Evolutionary conservation across 495 filamentous ascomycete species (phyloP).

Genomic region (Daldinia vernicosa): DNA sequence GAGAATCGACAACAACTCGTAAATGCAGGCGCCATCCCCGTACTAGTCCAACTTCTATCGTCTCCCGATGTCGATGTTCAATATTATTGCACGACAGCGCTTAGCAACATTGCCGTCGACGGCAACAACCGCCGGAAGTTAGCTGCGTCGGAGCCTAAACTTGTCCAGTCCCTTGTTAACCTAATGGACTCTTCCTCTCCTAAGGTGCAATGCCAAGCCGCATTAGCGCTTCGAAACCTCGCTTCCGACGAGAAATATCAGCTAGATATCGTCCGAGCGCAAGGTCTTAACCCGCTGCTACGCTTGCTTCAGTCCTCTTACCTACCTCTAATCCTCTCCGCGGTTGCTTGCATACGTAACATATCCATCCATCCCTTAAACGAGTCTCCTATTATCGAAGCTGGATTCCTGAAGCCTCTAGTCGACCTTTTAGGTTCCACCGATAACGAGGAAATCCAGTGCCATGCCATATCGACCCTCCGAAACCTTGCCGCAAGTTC

Average conservation of each 20-base stretch:
- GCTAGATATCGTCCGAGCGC: slow-evolving; percentile 91
- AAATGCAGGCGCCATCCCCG: slow-evolving; percentile 94
- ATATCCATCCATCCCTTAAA: slow-evolving; percentile 99
- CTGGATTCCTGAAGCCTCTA: slow-evolving; percentile 90
- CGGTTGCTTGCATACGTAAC: slow-evolving; percentile 97
- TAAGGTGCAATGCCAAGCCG: slow-evolving; percentile 98
- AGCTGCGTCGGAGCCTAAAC: slow-evolving; percentile 84
- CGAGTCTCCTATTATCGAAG: slow-evolving; percentile 99
- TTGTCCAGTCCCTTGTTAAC: slow-evolving; percentile 92
- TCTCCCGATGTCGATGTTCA: slow-evolving; percentile 96
- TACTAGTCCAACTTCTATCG: slow-evolving; percentile 90
- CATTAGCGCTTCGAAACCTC: slow-evolving; percentile 90
- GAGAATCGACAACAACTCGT: slow-evolving; percentile 98
- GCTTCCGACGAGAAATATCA: slow-evolving; percentile 99
- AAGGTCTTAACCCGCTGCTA: slow-evolving; percentile 83
- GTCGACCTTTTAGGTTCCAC: slow-evolving; percentile 94
- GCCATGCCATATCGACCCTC: slow-evolving; percentile 96
- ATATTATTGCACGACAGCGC: slow-evolving; percentile 98
- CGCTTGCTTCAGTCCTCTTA: slow-evolving; percentile 93
- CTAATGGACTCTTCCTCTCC: slow-evolving; percentile 97
- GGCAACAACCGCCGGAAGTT: slow-evolving; percentile 87
- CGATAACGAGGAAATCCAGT: slow-evolving; percentile 98
- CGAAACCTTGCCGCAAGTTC: slow-evolving; percentile 96
- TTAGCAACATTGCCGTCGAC: slow-evolving; percentile 98
- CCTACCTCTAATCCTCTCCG: slow-evolving; percentile 93